Base-by-base conservation (phyloP, 106 monocot species). In the Dendrobium nobile region DNA sequence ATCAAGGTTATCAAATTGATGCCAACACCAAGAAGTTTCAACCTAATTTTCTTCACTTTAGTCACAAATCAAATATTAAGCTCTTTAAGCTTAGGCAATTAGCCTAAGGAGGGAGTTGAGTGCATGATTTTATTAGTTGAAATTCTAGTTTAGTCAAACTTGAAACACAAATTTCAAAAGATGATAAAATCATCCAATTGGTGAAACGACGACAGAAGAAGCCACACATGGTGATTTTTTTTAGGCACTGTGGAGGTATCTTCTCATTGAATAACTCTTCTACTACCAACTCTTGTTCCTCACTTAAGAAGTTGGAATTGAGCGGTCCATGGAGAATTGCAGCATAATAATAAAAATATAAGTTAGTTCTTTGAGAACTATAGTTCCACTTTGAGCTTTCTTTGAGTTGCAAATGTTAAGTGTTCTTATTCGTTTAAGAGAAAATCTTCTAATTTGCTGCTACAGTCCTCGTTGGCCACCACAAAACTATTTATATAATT, bases 401-500 rank as follows among this genome's bases (percentile, higher is more conserved):
- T 87, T 75, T 77, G 87, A 54, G 33, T 76, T 85, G 15, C 5
- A 5, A 20, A 90, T 26, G 7, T n/a, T 9, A 1, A 90, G 59
- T 22, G n/a, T 0, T 43, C 80, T 44, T 9, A 87, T 76, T 15
- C 82, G 37, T 24, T 72, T 3, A 2, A 37, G 37, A 37, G 37
- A 37, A 37, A 37, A 2, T 37, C 37, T 7, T 80, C 51, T 79
- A 87, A 51, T 11, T 73, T 58, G 72, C 84, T 33, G 41, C 82
- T 70, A 48, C 16, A 64, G 19, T 64, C 37, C 15, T 51, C 41
- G 67, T 41, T 8, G 9, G 67, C 59, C 9, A 76, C 77, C 3
- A 80, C 77, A 70, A 88, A 88, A 11, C 84, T 86, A 5, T 31
- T 19, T 1, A 85, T 59, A 5, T 77, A 54, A 74, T 79, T 79